Evolutionary conservation across 169 alveolate species (phyloP).

Genomic region (Perkinsus olseni): DNA sequence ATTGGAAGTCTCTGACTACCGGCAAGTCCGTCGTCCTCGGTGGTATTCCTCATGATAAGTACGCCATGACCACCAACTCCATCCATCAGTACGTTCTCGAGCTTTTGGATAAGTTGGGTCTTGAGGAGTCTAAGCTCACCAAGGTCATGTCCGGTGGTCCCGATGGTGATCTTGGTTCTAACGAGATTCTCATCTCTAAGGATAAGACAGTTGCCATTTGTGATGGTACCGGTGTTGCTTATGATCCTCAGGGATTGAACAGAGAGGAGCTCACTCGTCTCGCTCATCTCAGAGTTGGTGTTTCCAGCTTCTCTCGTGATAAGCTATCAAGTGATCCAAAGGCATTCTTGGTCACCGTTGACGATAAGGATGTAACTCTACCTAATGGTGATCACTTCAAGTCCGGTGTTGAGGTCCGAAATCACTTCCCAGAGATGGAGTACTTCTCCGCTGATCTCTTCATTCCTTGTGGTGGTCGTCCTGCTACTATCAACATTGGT

Average conservation of each 20-base stretch:
- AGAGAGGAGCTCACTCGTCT: constrained; percentile 52
- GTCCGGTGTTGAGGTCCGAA: too few species aligned
- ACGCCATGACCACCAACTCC: constrained; percentile 68
- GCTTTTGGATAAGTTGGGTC: constrained; percentile 39
- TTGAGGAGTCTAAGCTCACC: constrained; percentile 55
- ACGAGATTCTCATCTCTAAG: constrained; percentile 59
- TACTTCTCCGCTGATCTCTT: constrained; percentile 56
- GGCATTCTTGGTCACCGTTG: constrained; percentile 13
- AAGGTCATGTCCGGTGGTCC: constrained; percentile 75
- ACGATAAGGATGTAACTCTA: not conserved
- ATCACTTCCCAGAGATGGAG: constrained; percentile 46
- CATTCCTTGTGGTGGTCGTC: constrained; percentile 79
- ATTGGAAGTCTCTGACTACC: constrained; percentile 69
- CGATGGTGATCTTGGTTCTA: constrained; percentile 76
- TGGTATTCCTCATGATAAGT: constrained; percentile 75
- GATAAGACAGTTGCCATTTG: constrained; percentile 58
- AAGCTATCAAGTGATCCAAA: not conserved
- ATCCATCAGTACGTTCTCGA: constrained; percentile 10
- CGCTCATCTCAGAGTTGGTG: constrained; percentile 24
- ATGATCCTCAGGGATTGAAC: constrained; percentile 67
- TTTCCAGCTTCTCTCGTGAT: too few species aligned
- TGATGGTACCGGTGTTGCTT: constrained; percentile 71
- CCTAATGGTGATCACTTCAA: too few species aligned
- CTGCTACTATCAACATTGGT: constrained; percentile 52
- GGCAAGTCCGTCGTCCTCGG: constrained; percentile 67